Evolutionary conservation across 768 basidiomycete genomes (phyloP).

Genomic region (Rhizopogon vesiculosus): DNA sequence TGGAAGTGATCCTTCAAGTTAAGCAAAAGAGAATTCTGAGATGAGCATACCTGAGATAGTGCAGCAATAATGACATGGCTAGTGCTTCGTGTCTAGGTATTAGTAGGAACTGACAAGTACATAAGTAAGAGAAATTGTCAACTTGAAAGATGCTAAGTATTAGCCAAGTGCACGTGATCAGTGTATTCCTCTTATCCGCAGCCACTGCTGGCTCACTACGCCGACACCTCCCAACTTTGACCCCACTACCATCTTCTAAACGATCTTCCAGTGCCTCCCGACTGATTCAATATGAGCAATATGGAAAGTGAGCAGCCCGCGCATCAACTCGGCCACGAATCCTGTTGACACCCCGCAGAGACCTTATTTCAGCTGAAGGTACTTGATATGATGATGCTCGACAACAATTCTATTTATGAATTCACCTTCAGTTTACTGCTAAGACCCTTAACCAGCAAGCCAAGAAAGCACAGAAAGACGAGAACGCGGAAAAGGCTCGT

Average conservation of each 20-base stretch:
- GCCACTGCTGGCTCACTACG: not conserved
- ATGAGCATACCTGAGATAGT: conserved; percentile 52
- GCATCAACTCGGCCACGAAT: not conserved
- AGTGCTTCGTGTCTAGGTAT: not conserved
- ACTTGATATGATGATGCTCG: conserved; percentile 5
- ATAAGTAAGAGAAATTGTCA: not conserved
- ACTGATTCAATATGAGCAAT: conserved; percentile 54
- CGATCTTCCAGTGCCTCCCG: not conserved
- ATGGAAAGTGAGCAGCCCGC: conserved; percentile 72
- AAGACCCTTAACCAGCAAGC: conserved; percentile 93
- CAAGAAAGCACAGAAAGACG: conserved; percentile 97
- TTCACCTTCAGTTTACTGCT: conserved; percentile 78
- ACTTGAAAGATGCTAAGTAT: not conserved
- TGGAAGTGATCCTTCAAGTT: not conserved
- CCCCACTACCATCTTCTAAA: not conserved
- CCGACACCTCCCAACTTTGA: not conserved
- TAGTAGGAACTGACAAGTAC: not conserved
- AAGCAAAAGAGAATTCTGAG: conserved; percentile 5
- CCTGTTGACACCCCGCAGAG: conserved; percentile 52
- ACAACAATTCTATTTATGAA: conserved; percentile 9
- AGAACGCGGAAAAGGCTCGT: conserved; percentile 79
- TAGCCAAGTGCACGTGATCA: not conserved
- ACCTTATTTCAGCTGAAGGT: conserved; percentile 99
- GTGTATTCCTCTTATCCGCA: not conserved
- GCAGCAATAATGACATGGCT: conserved; percentile 31